These are phyloP conservation scores for Butyriboletus loyo DNA, from an alignment of 768 basidiomycete genomes.

Conservation along the genomic window DNA sequence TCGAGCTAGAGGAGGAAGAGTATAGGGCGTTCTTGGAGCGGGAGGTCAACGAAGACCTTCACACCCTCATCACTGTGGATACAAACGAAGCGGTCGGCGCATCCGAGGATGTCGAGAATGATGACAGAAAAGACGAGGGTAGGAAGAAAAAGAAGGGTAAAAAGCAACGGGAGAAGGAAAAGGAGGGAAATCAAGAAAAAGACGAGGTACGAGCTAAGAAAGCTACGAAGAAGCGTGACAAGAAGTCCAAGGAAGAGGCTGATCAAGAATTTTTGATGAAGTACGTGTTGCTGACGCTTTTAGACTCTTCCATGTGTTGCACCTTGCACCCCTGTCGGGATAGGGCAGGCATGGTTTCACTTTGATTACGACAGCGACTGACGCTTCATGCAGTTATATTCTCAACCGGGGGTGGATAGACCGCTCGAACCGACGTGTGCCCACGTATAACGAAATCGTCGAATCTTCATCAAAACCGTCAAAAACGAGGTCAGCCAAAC, in stretches of 20 bases:
- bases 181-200: slow-evolving; percentile 15
- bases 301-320: neutral
- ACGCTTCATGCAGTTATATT: slow-evolving; percentile 67
- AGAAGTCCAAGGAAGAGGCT: slow-evolving; percentile 51
- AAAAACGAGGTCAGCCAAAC: slow-evolving; percentile 19
- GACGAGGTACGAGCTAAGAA: slow-evolving; percentile 21
- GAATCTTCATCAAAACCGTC: slow-evolving; percentile 32
- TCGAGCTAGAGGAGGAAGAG: slow-evolving; percentile 77
- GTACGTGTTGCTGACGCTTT: slow-evolving; percentile 43
- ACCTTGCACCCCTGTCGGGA: neutral
- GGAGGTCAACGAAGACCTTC: slow-evolving; percentile 75
- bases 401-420: slow-evolving; percentile 98
- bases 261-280: slow-evolving; percentile 90
- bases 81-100: slow-evolving; percentile 8
- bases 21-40: slow-evolving; percentile 80
- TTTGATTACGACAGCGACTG: neutral
- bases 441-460: slow-evolving; percentile 83
- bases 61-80: slow-evolving; percentile 59
- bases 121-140: slow-evolving; percentile 26
- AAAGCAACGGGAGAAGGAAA: slow-evolving; percentile 33
- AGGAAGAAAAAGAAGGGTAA: slow-evolving; percentile 35
- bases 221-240: slow-evolving; percentile 11
- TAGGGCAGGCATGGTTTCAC: neutral
- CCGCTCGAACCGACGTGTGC: slow-evolving; percentile 63
- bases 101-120: slow-evolving; percentile 26